Evolutionary conservation across 345 rosid species (phyloP), one percentile per base, ranked within the genome.

Genomic region (Raphanus raphanistrum): DNA sequence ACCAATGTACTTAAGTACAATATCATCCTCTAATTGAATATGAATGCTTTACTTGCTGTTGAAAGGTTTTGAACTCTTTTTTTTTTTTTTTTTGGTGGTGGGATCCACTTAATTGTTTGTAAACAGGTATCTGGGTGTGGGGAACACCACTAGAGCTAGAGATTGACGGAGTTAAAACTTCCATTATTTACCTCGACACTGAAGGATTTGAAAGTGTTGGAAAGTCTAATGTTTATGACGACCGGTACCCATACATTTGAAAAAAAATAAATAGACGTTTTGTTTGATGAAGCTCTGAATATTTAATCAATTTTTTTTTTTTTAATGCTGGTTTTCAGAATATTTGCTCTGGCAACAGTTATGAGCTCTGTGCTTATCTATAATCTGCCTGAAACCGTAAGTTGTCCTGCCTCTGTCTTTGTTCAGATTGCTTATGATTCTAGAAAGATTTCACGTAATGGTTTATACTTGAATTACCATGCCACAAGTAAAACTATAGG

Each of bases 191-290:
- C 86, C 97, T 95, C 55, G 99, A 95, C 75, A 92, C 98, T 0
- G 98, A 95, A 83, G 99, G 99, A 70, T 95, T 95, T 82, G 99
- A 95, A 89, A 95, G 99, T 80, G 57, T 95, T 83, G 98, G 99
- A 80, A 95, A 95, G 87, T 95, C 99, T 13, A 95, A 93, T 80
- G 98, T 95, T 32, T 95, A 95, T 79, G 99, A 95, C 68, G 98
- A 95, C 79, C 77, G 99, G 99, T 13, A 31, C 1, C 10, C 13
- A 16, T 57, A 31, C 43, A 64, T 21, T 3, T 21, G 21, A 21
- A 21, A 21, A 21, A 21, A 21, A 21, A 21, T 21, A 21, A 21
- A 21, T 31, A 60, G 15, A 11, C 15, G 1, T 21, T 71, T 65
- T 71, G 8, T 48, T 32, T 71, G 66, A 26, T 2, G 25, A 59